Percentiles rank a stretch among this genome's conserved stretches.
Conservation (phyloP, 1,284 basidiomycete species). For the Mycena citricolor region DNA sequence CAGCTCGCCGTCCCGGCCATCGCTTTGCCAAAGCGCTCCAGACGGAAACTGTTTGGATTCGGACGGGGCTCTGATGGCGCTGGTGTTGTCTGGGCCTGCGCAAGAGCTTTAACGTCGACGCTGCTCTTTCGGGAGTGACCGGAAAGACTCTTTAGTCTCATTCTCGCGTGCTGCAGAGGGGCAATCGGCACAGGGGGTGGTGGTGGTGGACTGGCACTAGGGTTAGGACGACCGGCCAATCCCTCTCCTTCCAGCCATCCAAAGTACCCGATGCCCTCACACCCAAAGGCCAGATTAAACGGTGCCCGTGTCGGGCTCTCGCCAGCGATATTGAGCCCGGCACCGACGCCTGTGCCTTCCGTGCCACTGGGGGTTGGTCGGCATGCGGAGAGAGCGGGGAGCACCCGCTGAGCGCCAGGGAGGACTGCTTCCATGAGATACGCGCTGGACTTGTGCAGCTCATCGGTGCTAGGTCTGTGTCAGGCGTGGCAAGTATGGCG, state of each 20-base stretch:
- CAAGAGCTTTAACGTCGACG: neutral
- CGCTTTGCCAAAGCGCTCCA: conserved; percentile 67
- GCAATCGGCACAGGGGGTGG: too few relatives aligned
- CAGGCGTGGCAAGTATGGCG: neutral
- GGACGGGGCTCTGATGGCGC: too few relatives aligned
- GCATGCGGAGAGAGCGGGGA: conserved; percentile 29
- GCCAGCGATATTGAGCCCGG: conserved; percentile 7
- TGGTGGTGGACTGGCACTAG: too few relatives aligned
- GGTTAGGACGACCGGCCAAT: conserved; percentile 4
- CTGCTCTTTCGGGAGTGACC: neutral
- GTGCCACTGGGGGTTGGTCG: conserved; percentile 19
- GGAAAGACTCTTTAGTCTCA: too few relatives aligned
- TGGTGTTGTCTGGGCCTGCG: neutral
- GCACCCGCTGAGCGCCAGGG: conserved; percentile 11
- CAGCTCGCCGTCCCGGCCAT: conserved; percentile 68
- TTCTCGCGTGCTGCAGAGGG: too few relatives aligned
- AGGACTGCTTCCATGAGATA: conserved; percentile 64
- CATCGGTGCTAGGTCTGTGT: conserved; percentile 54
- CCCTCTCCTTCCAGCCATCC: conserved; percentile 55
- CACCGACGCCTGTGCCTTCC: too few relatives aligned
- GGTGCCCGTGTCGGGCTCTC: conserved; percentile 45
- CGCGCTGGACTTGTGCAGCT: conserved; percentile 68
- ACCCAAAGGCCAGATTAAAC: conserved; percentile 56
- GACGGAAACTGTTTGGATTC: conserved; percentile 43
- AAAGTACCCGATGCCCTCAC: conserved; percentile 44